Evolutionary conservation across 352 stramenopile genomes (phyloP).

Genomic region (Pythium oligandrum): DNA sequence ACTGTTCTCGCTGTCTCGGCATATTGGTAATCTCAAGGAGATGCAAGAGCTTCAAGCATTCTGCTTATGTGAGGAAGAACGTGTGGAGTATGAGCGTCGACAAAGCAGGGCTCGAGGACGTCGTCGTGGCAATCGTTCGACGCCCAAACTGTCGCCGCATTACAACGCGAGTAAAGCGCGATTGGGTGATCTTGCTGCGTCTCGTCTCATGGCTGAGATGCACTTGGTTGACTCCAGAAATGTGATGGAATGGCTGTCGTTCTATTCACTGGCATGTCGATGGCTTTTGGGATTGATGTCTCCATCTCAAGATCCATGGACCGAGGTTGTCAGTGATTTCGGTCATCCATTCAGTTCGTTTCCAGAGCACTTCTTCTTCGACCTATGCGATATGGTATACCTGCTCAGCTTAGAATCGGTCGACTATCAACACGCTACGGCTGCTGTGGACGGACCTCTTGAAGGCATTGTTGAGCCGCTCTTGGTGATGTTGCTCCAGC

Average conservation of each 20-base stretch:
- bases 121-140: slow-evolving; percentile 3
- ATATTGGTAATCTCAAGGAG: slow-evolving; percentile 49
- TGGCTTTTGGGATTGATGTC: slow-evolving; percentile 49
- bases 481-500: slow-evolving; percentile 54
- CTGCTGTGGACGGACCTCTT: not conserved
- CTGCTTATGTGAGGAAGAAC: slow-evolving; percentile 56
- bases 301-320: slow-evolving; percentile 36
- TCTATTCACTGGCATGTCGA: slow-evolving; percentile 45
- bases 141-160: slow-evolving; percentile 43
- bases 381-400: slow-evolving; percentile 58
- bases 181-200: slow-evolving; percentile 41
- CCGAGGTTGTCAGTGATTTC: slow-evolving; percentile 35
- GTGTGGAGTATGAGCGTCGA: slow-evolving; percentile 26
- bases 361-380: slow-evolving; percentile 73
- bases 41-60: slow-evolving; percentile 59
- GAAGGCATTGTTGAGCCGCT: slow-evolving; percentile 43
- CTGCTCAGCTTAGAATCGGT: slow-evolving; percentile 42
- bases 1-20: slow-evolving; percentile 45
- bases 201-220: slow-evolving; percentile 45
- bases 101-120: slow-evolving; percentile 9
- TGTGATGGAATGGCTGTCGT: slow-evolving; percentile 49
- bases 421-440: slow-evolving; percentile 22
- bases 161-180: slow-evolving; percentile 57
- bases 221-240: slow-evolving; percentile 50
- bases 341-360: slow-evolving; percentile 45